These are phyloP conservation scores for Lasiosphaeriaceae sp. DNA, from an alignment of 495 filamentous ascomycete genomes.

Conservation along the genomic window DNA sequence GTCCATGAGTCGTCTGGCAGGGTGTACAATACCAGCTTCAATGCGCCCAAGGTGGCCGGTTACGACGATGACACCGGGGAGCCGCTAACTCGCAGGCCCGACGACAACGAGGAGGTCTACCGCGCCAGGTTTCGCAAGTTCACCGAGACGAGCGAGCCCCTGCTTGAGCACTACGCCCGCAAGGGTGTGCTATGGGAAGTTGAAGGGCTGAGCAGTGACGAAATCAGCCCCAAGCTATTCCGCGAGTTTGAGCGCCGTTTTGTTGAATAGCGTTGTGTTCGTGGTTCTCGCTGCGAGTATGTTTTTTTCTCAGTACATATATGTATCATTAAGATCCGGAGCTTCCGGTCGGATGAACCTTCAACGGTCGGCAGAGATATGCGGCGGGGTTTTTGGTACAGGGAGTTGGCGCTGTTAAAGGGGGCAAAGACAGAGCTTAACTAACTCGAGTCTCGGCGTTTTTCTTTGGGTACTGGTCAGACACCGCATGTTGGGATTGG, in stretches of 20 bases:
- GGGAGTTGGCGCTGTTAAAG: too few relatives aligned
- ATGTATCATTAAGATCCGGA: background rate
- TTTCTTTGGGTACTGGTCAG: background rate
- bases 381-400: background rate
- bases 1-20: constrained; percentile 89
- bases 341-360: background rate
- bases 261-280: constrained; percentile 18
- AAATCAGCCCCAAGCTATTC: constrained; percentile 84
- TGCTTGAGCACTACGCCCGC: constrained; percentile 84
- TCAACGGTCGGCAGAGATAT: background rate
- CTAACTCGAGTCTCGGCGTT: background rate
- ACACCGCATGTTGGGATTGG: background rate
- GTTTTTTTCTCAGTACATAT: background rate
- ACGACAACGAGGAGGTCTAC: constrained; percentile 87
- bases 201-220: constrained; percentile 80
- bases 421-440: background rate
- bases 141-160: constrained; percentile 75
- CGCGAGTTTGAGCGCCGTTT: constrained; percentile 77
- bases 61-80: constrained; percentile 92
- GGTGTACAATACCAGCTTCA: constrained; percentile 91
- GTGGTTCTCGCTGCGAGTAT: background rate
- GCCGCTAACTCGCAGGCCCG: constrained; percentile 70
- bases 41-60: constrained; percentile 74
- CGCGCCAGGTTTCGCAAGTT: constrained; percentile 74
- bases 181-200: constrained; percentile 88